Base-by-base conservation (phyloP, 306 rosid species). In the Hylodesmum podocarpum region DNA sequence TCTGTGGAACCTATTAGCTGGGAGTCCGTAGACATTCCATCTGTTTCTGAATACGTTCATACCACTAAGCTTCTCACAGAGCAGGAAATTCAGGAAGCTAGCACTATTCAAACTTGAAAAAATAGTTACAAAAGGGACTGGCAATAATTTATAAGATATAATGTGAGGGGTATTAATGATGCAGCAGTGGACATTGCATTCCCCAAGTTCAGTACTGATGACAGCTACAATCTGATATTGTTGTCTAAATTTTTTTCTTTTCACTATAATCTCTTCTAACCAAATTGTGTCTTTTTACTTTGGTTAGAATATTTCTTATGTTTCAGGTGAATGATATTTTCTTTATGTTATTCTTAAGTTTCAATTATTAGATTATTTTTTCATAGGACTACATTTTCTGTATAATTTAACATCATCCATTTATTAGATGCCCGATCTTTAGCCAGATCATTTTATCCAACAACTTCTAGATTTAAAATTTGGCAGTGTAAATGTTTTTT, bases 61-160 rank as follows among this genome's bases (percentile, higher is more conserved):
- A 80, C 89, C 39, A 87, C 95, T 11, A 86, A 66, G 86, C 78
- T 86, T 39, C 78, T 90, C 83, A 80, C 88, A 1, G 83, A 70
- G 80, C 83, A 86, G 53, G 96, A 91, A 76, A 73, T 92, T 72
- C 93, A 64, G 78, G 88, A 77, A 63, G 87, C 75, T 50, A 58
- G 62, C 49, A 51, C 54, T 8, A 58, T 73, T 72, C 59, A 79
- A 73, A 66, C 65, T 50, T 78, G 73, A 83, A 54, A 72, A 49
- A 33, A 29, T 65, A 64, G 53, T 78, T 66, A 58, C 75, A 40
- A 9, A 73, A 41, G 37, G 25, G 34, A 39, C 28, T 19, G 59
- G 15, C 36, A 39, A 65, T 22, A 78, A 44, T 49, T 58, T 9
- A 18, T 5, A 2, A 54, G 72, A 25, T 16, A 58, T 28, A 34